Evolutionary conservation across 805 yeast genomes (phyloP), one percentile per base, ranked within the genome.

Genomic region (Wickerhamiella cacticola): DNA sequence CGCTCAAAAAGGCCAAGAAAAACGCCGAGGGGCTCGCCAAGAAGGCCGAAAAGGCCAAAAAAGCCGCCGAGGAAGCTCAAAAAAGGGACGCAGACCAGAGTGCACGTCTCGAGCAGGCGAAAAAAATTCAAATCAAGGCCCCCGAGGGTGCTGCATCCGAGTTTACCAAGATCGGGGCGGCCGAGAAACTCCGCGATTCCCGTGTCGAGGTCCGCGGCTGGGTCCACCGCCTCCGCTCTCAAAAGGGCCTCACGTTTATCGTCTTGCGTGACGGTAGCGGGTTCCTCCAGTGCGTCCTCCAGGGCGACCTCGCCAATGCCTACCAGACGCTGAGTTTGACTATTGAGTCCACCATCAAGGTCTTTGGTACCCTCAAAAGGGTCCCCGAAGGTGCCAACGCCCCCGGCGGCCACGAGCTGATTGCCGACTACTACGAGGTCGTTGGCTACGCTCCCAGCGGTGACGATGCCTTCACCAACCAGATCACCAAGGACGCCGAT

Each of bases 231-330:
- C 72, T 94, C 58, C 80, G 99, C 66, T 58, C 78, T 39, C 97
- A 92, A 67, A 92, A 94, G 71, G 95, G 94, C 41, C 75, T 86
- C 41, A 92, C 82, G 15, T 92, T 92, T 64, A 63, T 94, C 50
- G 92, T 94, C 36, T 70, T 92, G 60, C 81, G 99, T 71, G 99
- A 92, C 64, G 99, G 99, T 58, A 72, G 89, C 33, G 97, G 97
- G 2, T 87, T 62, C 65, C 63, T 92, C 53, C 99, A 92, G 70
- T 73, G 85, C 60, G 89, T 92, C 35, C 71, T 92, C 48, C 67
- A 81, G 40, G 98, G 97, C 46, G 95, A 88, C 63, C 73, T 94
- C 55, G 96, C 97, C 52, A 78, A 80, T 62, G 95, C 96, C 42
- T 79, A 82, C 67, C 80, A 77, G 65, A 88, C 97, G 39, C 70